Conservation (phyloP, 2,329 filamentous ascomycete species). For the Curvularia sp. region DNA sequence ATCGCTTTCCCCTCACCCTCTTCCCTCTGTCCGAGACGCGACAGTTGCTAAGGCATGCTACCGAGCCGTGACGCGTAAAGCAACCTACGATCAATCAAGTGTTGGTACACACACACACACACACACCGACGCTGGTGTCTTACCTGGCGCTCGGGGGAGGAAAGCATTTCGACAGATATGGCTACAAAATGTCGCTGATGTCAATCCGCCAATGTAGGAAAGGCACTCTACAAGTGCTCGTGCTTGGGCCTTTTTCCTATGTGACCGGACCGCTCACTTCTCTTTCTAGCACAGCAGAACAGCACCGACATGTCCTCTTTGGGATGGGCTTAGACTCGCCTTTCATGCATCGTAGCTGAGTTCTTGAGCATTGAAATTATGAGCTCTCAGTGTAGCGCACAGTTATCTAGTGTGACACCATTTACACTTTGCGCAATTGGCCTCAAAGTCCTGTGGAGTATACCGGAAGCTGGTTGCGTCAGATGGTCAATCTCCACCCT, state of each 20-base stretch:
- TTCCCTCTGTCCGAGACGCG: neutral
- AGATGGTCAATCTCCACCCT: neutral
- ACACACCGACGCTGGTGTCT: neutral
- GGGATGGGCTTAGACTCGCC: neutral
- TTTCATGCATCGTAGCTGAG: neutral
- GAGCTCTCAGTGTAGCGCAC: neutral
- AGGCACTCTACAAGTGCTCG: neutral
- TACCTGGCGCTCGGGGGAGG: neutral
- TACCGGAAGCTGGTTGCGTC: neutral
- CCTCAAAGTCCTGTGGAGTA: neutral
- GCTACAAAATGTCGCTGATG: neutral
- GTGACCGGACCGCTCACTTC: neutral
- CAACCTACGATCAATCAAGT: neutral
- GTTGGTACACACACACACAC: neutral
- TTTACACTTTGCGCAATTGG: neutral
- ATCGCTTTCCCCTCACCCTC: slow-evolving; percentile 2
- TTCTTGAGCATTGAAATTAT: neutral
- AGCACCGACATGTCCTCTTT: neutral
- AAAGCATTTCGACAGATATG: neutral
- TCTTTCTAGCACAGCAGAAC: neutral
- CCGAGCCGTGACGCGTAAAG: neutral
- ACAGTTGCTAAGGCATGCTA: neutral
- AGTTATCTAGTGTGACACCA: neutral
- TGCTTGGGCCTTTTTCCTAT: neutral
- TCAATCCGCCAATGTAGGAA: neutral